Conservation (phyloP, 2,329 filamentous ascomycete species). For the Bipolaris sorokiniana region DNA sequence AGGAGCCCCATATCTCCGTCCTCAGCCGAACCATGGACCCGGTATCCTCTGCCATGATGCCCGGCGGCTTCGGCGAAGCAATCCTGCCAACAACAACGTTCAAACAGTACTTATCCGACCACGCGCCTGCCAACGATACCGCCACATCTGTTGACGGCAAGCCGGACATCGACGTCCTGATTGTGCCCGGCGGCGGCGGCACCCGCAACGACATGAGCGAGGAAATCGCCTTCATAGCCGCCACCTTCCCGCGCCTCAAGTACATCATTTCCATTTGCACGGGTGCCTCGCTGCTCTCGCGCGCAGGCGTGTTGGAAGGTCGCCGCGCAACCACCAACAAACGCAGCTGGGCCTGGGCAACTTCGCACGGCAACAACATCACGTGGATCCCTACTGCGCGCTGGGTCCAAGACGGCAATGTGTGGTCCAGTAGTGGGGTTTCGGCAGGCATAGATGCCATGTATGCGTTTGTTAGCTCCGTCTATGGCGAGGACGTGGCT, state of each 20-base stretch:
- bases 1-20: constrained; percentile 33
- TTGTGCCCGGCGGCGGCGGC: constrained; percentile 69
- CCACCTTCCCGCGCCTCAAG: constrained; percentile 54
- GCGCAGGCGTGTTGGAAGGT: constrained; percentile 65
- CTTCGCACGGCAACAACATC: constrained; percentile 55
- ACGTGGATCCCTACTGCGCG: constrained; percentile 63
- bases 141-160: background rate
- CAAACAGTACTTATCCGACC: background rate
- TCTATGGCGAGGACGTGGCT: constrained; percentile 62
- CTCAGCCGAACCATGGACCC: constrained; percentile 38
- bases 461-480: constrained; percentile 60
- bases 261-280: constrained; percentile 71
- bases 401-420: constrained; percentile 69
- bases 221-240: constrained; percentile 57
- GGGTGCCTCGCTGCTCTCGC: constrained; percentile 64
- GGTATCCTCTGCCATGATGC: constrained; percentile 30
- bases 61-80: constrained; percentile 43
- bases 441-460: constrained; percentile 67
- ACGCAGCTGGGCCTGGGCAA: constrained; percentile 57
- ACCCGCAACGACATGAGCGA: constrained; percentile 41
- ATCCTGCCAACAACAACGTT: constrained; percentile 62
- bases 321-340: constrained; percentile 71
- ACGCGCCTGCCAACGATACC: background rate
- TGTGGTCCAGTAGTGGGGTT: constrained; percentile 69
- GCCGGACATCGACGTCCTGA: constrained; percentile 62